These are phyloP conservation scores for Selaginella moellendorffii DNA, from an alignment of 75 land plant genomes.

Conservation along the genomic window DNA sequence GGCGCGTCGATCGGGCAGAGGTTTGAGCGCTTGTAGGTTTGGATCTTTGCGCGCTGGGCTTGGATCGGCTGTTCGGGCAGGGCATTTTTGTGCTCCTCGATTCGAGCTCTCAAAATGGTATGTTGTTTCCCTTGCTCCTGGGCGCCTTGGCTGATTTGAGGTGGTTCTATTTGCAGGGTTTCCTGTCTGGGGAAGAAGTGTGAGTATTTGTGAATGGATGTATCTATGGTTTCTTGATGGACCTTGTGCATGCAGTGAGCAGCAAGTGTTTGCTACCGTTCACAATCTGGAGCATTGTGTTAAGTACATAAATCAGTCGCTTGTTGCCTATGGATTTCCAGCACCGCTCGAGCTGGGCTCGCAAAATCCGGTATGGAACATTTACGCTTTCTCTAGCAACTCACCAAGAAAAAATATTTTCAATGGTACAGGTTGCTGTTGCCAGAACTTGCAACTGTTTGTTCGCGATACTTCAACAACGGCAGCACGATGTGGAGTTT, in stretches of 20 bases:
- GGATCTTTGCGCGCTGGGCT: background rate
- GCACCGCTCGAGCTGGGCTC: conserved; percentile 75
- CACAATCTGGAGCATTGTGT: conserved; percentile 83
- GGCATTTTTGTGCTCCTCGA: background rate
- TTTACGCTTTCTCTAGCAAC: background rate
- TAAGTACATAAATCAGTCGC: conserved; percentile 85
- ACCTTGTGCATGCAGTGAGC: background rate
- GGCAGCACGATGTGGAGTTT: conserved; percentile 1
- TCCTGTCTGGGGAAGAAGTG: background rate
- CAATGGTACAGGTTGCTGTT: background rate
- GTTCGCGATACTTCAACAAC: conserved; percentile 1
- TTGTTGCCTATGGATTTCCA: conserved; percentile 85
- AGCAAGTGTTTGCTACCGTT: conserved; percentile 53
- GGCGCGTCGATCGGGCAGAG: background rate
- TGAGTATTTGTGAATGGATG: background rate
- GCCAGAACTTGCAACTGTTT: background rate
- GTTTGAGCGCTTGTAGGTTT: background rate
- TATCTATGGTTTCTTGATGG: background rate
- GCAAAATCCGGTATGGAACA: conserved; percentile 45
- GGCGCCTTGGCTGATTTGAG: too few species aligned
- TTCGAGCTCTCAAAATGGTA: background rate
- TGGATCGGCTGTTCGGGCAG: background rate
- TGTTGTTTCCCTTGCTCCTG: too few species aligned
- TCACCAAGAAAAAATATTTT: background rate
- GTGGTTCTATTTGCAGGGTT: too few species aligned